phyloP scores from a whole-genome alignment of 257 asterid genomes.

The Rhazya stricta region DNA sequence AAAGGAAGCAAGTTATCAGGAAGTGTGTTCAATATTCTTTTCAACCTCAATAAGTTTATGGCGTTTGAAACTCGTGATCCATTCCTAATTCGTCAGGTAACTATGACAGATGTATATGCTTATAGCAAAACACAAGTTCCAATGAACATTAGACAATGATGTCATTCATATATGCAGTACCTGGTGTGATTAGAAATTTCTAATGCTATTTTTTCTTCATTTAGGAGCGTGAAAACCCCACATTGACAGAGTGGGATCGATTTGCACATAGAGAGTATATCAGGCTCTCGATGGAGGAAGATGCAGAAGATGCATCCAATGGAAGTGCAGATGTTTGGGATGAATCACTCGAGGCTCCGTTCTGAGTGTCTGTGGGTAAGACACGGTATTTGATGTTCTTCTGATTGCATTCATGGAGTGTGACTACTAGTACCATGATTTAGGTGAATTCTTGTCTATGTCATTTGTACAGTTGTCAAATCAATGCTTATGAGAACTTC shows the following conservation, averaged over 20 bases:
- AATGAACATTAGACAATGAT: neutral
- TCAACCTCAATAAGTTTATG: conserved; percentile 97
- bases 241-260: conserved; percentile 98
- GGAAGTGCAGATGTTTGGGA: conserved; percentile 99
- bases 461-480: neutral
- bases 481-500: neutral
- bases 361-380: conserved; percentile 65
- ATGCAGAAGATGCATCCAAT: conserved; percentile 97
- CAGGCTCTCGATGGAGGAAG: conserved; percentile 99
- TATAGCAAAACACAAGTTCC: conserved; percentile 2
- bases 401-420: neutral
- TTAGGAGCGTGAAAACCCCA: conserved; percentile 99
- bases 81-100: conserved; percentile 96
- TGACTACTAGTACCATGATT: neutral
- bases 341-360: conserved; percentile 98
- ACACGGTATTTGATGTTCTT: neutral
- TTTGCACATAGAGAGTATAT: conserved; percentile 98
- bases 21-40: conserved; percentile 87
- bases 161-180: neutral
- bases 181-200: neutral
- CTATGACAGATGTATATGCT: neutral
- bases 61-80: conserved; percentile 99
- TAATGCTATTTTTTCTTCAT: conserved; percentile 16
- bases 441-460: neutral
- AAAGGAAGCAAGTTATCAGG: conserved; percentile 88